A percentile compares a stretch with the other conserved stretches of the same genome.
Conservation (phyloP, 106 monocot genomes). For the Chionographis japonica region DNA sequence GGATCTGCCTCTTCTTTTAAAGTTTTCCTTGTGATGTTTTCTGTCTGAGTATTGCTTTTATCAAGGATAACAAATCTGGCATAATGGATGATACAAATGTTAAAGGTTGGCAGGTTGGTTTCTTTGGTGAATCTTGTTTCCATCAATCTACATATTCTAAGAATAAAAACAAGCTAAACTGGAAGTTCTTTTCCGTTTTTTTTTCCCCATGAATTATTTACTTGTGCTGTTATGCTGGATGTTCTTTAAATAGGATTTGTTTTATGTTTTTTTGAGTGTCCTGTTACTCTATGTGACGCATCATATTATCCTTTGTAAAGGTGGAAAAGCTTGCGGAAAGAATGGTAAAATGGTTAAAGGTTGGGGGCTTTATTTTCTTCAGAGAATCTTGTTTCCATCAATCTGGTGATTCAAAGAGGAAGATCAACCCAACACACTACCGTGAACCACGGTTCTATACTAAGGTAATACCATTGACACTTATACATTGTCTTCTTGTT, state of each 20-base stretch:
- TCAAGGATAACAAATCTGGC: constrained; percentile 27
- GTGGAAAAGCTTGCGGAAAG: constrained; percentile 68
- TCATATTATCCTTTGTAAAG: constrained; percentile 28
- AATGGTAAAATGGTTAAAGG: constrained; percentile 93
- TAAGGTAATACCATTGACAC: constrained; percentile 43
- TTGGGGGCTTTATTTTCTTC: constrained; percentile 90
- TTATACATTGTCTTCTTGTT: background rate
- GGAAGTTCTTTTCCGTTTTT: too few species aligned
- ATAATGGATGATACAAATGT: constrained; percentile 81
- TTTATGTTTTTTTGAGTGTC: too few species aligned
- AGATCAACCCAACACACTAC: constrained; percentile 91
- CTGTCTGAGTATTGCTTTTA: too few species aligned
- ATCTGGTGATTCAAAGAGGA: constrained; percentile 96
- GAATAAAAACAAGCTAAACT: constrained; percentile 73
- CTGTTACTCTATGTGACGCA: background rate
- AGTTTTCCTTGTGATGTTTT: too few species aligned
- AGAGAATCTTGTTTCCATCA: constrained; percentile 99
- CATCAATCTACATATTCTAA: constrained; percentile 98
- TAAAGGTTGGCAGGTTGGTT: constrained; percentile 83
- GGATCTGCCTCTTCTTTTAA: too few species aligned
- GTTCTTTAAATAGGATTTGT: too few species aligned
- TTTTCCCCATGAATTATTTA: too few species aligned
- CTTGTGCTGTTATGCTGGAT: too few species aligned
- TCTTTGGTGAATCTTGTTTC: constrained; percentile 99
- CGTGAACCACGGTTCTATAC: constrained; percentile 97